Percentiles rank a stretch among this genome's conserved stretches.
These are phyloP conservation scores for Berberis thunbergii DNA, from an alignment of 164 flowering plant species.

Conservation along the genomic window DNA sequence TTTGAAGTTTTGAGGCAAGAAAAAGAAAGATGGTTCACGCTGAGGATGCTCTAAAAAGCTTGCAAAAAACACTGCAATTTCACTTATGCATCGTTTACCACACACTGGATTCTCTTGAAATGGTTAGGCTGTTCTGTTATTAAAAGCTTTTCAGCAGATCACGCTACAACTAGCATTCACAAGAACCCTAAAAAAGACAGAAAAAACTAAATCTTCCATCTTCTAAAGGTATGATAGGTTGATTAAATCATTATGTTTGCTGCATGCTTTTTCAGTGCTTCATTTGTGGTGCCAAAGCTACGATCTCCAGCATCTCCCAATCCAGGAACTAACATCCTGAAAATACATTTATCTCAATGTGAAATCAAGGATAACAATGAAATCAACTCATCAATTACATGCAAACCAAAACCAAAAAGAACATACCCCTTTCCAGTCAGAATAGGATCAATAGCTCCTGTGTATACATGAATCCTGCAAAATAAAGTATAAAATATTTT, in stretches of 20 bases:
- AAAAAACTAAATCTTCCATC: too few relatives aligned
- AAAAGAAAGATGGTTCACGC: too few relatives aligned
- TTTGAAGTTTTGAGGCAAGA: too few relatives aligned
- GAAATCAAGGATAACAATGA: not conserved
- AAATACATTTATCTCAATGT: constrained; percentile 5
- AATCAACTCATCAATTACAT: not conserved
- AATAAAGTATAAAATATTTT: not conserved
- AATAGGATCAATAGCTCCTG: constrained; percentile 76
- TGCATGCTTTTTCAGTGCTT: constrained; percentile 6
- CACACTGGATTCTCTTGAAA: too few relatives aligned
- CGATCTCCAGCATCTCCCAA: constrained; percentile 98
- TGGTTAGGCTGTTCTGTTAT: too few relatives aligned
- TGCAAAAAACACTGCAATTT: too few relatives aligned
- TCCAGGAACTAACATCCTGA: constrained; percentile 90
- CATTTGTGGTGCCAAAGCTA: constrained; percentile 57
- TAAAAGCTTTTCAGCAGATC: too few relatives aligned
- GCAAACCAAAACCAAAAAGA: not conserved
- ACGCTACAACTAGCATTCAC: too few relatives aligned
- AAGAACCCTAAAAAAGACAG: too few relatives aligned
- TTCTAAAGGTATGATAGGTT: too few relatives aligned
- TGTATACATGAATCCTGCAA: constrained; percentile 48
- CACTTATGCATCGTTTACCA: too few relatives aligned
- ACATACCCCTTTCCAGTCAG: constrained; percentile 84
- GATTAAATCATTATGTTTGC: not conserved
- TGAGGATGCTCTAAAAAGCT: too few relatives aligned